These are phyloP conservation scores for Cephaloascus fragrans DNA, from an alignment of 805 yeast species.

Conservation along the genomic window DNA sequence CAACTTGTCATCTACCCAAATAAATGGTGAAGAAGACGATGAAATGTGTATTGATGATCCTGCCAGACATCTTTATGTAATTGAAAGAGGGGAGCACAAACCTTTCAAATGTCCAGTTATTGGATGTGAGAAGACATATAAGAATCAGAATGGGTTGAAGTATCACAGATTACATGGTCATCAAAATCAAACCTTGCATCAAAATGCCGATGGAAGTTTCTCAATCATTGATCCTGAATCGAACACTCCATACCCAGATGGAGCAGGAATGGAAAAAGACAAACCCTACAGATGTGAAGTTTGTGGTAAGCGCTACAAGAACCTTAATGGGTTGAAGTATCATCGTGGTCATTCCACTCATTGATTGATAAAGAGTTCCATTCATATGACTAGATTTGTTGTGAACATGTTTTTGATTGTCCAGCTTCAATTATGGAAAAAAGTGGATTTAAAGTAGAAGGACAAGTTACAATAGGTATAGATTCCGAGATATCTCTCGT, in stretches of 20 bases:
- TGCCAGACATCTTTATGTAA: conserved; percentile 85
- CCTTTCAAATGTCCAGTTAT: conserved; percentile 97
- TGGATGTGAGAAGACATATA: conserved; percentile 96
- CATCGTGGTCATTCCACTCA: conserved; percentile 99
- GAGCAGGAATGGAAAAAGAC: conserved; percentile 92
- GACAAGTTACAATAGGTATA: too few species aligned
- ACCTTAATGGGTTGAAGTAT: conserved; percentile 90
- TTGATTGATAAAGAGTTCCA: too few species aligned
- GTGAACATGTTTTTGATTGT: not conserved
- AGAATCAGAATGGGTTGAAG: conserved; percentile 94
- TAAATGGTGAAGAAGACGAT: conserved; percentile 39
- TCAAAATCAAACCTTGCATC: conserved; percentile 86
- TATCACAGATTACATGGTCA: conserved; percentile 96
- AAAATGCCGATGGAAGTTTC: conserved; percentile 87
- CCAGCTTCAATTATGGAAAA: too few species aligned
- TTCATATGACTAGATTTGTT: conserved; percentile 1
- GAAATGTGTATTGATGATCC: conserved; percentile 93
- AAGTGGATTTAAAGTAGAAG: too few species aligned
- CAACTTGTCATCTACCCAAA: not conserved
- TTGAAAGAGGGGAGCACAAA: conserved; percentile 85
- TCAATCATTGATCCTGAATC: conserved; percentile 88
- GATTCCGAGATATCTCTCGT: not conserved
- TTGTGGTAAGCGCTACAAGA: conserved; percentile 95
- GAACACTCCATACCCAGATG: conserved; percentile 85
- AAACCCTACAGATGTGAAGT: conserved; percentile 98